These are phyloP conservation scores for Amphibolis antarctica DNA, from an alignment of 106 monocot species.

Conservation along the genomic window DNA sequence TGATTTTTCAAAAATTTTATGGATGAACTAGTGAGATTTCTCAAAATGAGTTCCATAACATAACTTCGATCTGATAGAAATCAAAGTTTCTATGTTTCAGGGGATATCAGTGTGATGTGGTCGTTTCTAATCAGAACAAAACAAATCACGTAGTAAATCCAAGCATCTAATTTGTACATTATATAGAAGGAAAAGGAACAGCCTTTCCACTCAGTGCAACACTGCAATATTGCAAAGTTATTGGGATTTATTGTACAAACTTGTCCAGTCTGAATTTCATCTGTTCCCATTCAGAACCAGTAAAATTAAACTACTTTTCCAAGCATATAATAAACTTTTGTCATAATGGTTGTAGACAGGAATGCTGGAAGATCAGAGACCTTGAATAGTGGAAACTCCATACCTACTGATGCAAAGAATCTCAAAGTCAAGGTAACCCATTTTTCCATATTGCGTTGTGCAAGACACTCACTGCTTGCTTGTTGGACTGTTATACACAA, in stretches of 20 bases:
- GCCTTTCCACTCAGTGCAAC: neutral
- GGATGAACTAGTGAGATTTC: no score
- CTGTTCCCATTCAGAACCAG: neutral
- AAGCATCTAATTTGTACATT: no score
- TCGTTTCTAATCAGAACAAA: no score
- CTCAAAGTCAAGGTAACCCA: constrained; percentile 10
- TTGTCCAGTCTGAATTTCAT: neutral
- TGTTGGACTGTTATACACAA: no score
- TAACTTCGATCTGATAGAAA: no score
- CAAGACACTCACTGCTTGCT: no score
- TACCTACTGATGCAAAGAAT: constrained; percentile 8
- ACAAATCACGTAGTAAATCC: no score
- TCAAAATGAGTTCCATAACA: no score
- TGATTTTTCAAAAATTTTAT: no score
- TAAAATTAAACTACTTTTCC: neutral
- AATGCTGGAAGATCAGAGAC: constrained; percentile 1
- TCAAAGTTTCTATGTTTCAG: no score
- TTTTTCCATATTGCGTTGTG: neutral
- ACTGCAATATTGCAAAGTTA: neutral
- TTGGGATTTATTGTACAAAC: neutral
- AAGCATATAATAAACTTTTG: neutral
- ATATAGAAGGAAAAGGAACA: no score
- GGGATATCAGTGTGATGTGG: no score
- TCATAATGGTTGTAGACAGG: constrained; percentile 2
- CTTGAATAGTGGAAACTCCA: neutral